These are phyloP conservation scores for Candida parachauliodes DNA, from an alignment of 805 yeast species.

Conservation along the genomic window DNA sequence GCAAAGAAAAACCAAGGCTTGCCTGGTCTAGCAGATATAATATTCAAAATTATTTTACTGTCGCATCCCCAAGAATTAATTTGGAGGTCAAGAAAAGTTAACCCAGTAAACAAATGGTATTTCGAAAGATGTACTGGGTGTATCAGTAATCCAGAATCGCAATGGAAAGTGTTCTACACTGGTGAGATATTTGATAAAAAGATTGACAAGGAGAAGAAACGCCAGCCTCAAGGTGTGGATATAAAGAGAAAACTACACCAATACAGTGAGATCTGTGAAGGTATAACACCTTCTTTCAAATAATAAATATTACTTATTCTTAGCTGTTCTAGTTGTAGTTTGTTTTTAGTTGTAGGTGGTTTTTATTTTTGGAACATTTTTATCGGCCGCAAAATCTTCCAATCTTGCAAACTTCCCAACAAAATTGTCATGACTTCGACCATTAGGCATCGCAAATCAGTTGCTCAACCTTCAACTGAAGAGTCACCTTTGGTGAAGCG, in stretches of 20 bases:
- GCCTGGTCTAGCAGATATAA: constrained; percentile 89
- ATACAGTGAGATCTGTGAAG: constrained; percentile 51
- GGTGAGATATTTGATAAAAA: constrained; percentile 38
- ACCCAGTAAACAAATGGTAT: constrained; percentile 97
- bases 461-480: neutral
- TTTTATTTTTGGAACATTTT: too few species aligned
- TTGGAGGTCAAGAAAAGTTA: constrained; percentile 85
- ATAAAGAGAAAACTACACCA: constrained; percentile 34
- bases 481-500: constrained; percentile 2
- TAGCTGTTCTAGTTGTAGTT: too few species aligned
- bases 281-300: constrained; percentile 55
- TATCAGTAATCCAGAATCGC: constrained; percentile 31
- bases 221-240: constrained; percentile 16
- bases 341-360: too few species aligned
- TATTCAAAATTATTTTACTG: constrained; percentile 74
- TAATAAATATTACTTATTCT: too few species aligned
- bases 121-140: constrained; percentile 86
- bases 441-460: constrained; percentile 5
- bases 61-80: constrained; percentile 69
- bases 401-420: neutral
- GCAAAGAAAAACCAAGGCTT: constrained; percentile 81
- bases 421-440: neutral
- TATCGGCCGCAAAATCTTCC: too few species aligned
- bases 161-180: constrained; percentile 40
- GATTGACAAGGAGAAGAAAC: constrained; percentile 20